These are phyloP conservation scores for Choiromyces venosus DNA, from an alignment of 495 filamentous ascomycete species.

Conservation along the genomic window DNA sequence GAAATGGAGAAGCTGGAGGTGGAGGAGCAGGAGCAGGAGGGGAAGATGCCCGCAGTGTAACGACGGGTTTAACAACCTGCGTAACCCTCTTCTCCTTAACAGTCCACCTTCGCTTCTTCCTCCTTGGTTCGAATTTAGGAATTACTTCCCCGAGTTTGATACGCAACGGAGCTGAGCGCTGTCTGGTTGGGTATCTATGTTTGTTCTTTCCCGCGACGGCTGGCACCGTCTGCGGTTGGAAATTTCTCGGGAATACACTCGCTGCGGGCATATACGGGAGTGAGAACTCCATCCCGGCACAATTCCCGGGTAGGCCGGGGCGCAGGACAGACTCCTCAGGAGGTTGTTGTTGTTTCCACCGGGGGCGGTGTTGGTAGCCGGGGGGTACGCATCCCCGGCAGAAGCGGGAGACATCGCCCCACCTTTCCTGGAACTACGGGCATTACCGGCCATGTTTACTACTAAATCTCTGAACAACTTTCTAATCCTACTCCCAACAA, in stretches of 20 bases:
- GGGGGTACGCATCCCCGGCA: background rate
- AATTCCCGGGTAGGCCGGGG: too few species aligned
- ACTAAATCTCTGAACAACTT: background rate
- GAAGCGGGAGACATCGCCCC: background rate
- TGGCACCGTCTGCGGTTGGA: background rate
- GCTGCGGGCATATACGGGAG: background rate
- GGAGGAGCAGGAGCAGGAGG: background rate
- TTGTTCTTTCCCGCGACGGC: background rate
- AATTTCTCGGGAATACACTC: background rate
- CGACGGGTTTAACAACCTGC: background rate
- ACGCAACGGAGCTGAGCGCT: background rate
- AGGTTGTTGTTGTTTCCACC: background rate
- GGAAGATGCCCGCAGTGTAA: too few species aligned
- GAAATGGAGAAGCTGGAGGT: background rate
- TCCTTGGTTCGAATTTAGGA: background rate
- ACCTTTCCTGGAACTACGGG: background rate
- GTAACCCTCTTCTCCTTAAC: background rate
- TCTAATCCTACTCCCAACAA: background rate
- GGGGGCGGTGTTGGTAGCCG: background rate
- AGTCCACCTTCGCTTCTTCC: background rate
- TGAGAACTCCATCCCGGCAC: background rate
- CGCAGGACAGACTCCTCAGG: too few species aligned
- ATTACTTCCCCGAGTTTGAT: background rate
- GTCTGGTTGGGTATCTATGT: background rate
- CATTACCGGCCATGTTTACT: background rate